Evolutionary conservation across 805 yeast genomes (phyloP), one percentile per base, ranked within the genome.

Genomic region (Priceomyces haplophilus): DNA sequence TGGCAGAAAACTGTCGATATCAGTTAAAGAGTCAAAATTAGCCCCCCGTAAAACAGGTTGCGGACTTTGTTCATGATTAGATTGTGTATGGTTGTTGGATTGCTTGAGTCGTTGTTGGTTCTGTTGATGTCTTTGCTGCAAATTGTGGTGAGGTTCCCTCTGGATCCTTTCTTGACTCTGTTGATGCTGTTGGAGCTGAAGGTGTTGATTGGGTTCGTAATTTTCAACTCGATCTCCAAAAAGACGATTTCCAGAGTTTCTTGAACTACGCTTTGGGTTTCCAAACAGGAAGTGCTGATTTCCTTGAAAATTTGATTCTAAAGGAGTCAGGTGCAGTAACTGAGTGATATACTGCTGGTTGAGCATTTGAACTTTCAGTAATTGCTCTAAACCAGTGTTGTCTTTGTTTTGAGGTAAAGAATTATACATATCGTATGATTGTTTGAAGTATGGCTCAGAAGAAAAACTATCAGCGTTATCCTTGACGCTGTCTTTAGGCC

Each of bases 371-470:
- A 62, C 69, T 48, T 59, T 59, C 43, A 67, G 67, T 45, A 71
- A 63, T 42, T 62, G 62, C 43, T 67, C 73, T 15, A 69, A 56
- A 16, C 63, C 65, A 25, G 48, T 49, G 17, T 58, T 17, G 17
- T 72, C 72, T 33, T 59, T 53, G 38, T 66, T 67, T 38, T 67
- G 70, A 49, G 69, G 74, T 38, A 69, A 51, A 33, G 57, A 59
- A 32, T 60, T 53, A 54, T 69, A 71, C 66, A 67, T 62, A 25
- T 58, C 48, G 47, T 68, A 71, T 10, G 74, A 74, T 55, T 69
- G 73, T 57, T 71, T 75, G 41, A 71, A 70, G 42, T 69, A 69
- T 74, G 69, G 69, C 55, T 69, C 73, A 18, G 35, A 15, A 12
- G 38, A 35, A 19, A 19, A 13, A 8, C 18, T 15, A 20, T 35